Percentiles rank a stretch among this genome's conserved stretches.
These are phyloP conservation scores for Sporothrix mexicana DNA, from an alignment of 2,329 filamentous ascomycete species.

Conservation along the genomic window DNA sequence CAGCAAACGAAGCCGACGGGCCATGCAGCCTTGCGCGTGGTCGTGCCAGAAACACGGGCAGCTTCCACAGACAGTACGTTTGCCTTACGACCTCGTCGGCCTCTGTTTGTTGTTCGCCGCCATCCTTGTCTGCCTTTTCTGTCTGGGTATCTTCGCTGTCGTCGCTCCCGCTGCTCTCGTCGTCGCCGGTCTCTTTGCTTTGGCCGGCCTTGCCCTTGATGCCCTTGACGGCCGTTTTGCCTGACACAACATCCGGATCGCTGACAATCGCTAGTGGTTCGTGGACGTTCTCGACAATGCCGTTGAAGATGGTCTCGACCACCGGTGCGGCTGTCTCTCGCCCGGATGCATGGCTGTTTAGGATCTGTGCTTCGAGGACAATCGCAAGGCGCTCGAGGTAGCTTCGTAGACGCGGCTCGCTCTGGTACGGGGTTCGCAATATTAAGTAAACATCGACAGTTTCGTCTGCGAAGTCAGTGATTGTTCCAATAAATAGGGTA, in stretches of 20 bases:
- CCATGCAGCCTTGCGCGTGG: conserved; percentile 69
- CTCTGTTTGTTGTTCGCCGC: conserved; percentile 2
- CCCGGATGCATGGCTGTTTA: conserved; percentile 60
- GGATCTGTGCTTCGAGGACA: conserved; percentile 69
- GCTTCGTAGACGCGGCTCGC: conserved; percentile 61
- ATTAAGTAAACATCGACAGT: conserved; percentile 71
- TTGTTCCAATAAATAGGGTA: too few relatives aligned
- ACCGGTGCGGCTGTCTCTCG: conserved; percentile 52
- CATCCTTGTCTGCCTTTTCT: background rate
- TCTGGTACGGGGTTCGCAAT: conserved; percentile 66
- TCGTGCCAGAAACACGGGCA: conserved; percentile 62
- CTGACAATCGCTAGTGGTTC: conserved; percentile 59
- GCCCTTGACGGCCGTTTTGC: conserved; percentile 36
- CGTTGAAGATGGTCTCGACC: conserved; percentile 66
- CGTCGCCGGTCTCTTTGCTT: background rate
- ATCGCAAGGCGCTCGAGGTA: conserved; percentile 69
- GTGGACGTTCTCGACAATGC: conserved; percentile 55
- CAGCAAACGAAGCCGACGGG: conserved; percentile 69
- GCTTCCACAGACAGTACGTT: conserved; percentile 65
- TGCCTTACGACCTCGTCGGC: conserved; percentile 45
- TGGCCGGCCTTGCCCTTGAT: background rate
- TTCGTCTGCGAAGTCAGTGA: conserved; percentile 66
- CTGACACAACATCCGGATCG: conserved; percentile 42
- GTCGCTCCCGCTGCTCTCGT: conserved; percentile 34
- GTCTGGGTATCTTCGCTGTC: conserved; percentile 12